Evolutionary conservation across 2,329 filamentous ascomycete genomes (phyloP).

Genomic region (Cladosporium sp.): DNA sequence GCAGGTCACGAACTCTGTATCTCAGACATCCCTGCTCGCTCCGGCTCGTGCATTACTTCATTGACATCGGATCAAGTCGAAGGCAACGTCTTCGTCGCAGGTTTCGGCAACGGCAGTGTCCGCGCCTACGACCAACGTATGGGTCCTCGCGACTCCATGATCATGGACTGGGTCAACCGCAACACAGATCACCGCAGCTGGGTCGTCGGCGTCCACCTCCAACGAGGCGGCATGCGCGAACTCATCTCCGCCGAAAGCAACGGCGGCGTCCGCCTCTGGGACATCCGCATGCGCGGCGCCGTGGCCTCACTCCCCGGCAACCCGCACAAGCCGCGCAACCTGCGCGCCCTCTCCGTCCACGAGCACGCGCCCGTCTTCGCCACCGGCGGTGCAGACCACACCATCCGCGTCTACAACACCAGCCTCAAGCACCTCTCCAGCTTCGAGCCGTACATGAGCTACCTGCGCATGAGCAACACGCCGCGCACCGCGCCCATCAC

Average conservation of each 20-base stretch:
- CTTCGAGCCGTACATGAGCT: constrained; percentile 83
- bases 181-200: constrained; percentile 90
- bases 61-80: constrained; percentile 97
- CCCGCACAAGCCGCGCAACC: constrained; percentile 55
- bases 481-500: constrained; percentile 72
- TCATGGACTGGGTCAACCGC: constrained; percentile 95
- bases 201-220: constrained; percentile 96
- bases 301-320: constrained; percentile 55
- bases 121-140: constrained; percentile 86
- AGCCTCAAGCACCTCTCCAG: constrained; percentile 69
- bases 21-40: constrained; percentile 90
- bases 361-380: constrained; percentile 97
- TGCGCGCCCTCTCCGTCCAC: constrained; percentile 82
- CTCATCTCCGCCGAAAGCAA: constrained; percentile 87
- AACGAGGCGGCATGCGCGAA: constrained; percentile 90
- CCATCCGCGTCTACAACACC: constrained; percentile 85
- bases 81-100: constrained; percentile 91
- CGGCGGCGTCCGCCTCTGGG: constrained; percentile 93
- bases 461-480: constrained; percentile 33
- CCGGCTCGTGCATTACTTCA: constrained; percentile 92
- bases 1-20: constrained; percentile 90
- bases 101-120: constrained; percentile 93
- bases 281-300: constrained; percentile 69
- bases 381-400: constrained; percentile 84
- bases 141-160: constrained; percentile 80